Base-by-base conservation (phyloP, 306 rosid genomes). In the Abrus precatorius region DNA sequence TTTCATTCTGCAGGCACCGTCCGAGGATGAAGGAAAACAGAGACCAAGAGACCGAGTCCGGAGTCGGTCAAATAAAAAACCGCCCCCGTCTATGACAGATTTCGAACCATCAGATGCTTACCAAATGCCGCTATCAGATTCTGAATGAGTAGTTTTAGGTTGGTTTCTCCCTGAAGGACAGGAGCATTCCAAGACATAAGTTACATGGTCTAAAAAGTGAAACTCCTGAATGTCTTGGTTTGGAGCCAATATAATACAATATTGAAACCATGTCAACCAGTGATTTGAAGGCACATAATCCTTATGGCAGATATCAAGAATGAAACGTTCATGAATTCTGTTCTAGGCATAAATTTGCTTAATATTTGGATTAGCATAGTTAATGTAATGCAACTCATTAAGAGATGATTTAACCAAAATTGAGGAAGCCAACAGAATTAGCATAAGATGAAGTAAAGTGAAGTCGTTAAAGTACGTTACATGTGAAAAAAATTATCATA, bases 21-120 rank as follows among this genome's bases (percentile, higher is more conserved):
- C 85, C 12, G 74, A 69, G 89, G 87, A 86, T 10, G 91, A 72
- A 87, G 82, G 73, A 54, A 86, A 81, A 74, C 88, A 59, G 32
- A 82, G 78, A 76, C 83, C 80, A 52, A 83, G 87, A 80, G 88
- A 76, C 9, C 81, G 73, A 36, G 45, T 77, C 32, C 81, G 82
- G 77, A 59, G 57, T 0, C 84, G 54, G 20, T 32, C 90, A 28
- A 82, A 65, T 7, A 81, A 80, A 61, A 74, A 71, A 8, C 33
- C 38, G 5, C 79, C 90, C n/a, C 79, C 94, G 62, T 89, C 95
- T 52, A 72, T 95, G 60, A 90, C 97, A 10, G 97, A 95, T 71
- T 28, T 12, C 0, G 99, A 88, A 30, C 99, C 97, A 9, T 48
- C 82, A 13, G 74, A 88, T 81, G 94, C 99, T 62, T 87, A 61